These are phyloP conservation scores for Glaciozyma antarctica DNA, from an alignment of 768 basidiomycete species.

Conservation along the genomic window DNA sequence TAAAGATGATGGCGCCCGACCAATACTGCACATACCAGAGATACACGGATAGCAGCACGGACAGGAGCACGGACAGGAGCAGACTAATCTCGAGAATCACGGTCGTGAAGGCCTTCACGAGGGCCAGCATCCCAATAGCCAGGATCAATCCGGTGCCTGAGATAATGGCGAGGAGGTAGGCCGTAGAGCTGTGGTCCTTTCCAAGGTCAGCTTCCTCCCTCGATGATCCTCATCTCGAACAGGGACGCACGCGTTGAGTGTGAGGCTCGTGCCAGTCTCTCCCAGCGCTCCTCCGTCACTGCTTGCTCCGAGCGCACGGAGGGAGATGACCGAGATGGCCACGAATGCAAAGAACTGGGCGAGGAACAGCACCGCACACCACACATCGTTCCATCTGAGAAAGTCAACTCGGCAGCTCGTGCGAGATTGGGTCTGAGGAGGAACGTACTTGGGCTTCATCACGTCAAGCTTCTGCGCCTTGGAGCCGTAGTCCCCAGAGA, in stretches of 20 bases:
- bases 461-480: slow-evolving; percentile 24
- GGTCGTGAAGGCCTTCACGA: slow-evolving; percentile 33
- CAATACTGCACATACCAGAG: slow-evolving; percentile 27
- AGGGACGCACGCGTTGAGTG: slow-evolving; percentile 14
- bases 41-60: slow-evolving; percentile 20
- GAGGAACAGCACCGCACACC: slow-evolving; percentile 32
- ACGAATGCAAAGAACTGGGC: slow-evolving; percentile 35
- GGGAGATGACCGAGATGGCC: slow-evolving; percentile 32
- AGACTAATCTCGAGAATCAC: slow-evolving; percentile 33
- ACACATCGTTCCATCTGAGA: slow-evolving; percentile 33
- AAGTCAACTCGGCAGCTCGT: background rate
- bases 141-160: slow-evolving; percentile 31
- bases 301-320: slow-evolving; percentile 19
- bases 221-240: too few species aligned
- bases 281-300: slow-evolving; percentile 9
- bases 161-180: slow-evolving; percentile 30
- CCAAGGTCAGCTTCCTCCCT: background rate
- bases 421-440: background rate
- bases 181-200: slow-evolving; percentile 7
- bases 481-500: slow-evolving; percentile 5
- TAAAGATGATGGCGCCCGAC: slow-evolving; percentile 36
- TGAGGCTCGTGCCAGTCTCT: slow-evolving; percentile 7
- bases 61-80: slow-evolving; percentile 10
- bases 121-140: slow-evolving; percentile 23
- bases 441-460: slow-evolving; percentile 26